Base-by-base conservation (phyloP, 176 grass and related monocot species). In the sorghum (Sorghum bicolor) region DNA sequence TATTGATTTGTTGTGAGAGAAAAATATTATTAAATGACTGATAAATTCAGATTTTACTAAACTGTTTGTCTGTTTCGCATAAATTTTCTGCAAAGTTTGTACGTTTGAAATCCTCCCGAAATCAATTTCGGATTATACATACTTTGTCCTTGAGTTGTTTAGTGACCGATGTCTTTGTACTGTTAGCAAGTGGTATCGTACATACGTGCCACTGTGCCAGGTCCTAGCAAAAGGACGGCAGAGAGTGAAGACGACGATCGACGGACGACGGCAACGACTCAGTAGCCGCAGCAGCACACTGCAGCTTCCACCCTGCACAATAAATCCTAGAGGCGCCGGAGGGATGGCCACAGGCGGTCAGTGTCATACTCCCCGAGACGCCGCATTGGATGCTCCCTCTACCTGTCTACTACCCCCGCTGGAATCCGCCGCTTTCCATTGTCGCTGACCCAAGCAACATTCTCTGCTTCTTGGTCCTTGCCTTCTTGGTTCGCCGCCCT, bases 321-420 rank as follows among this genome's bases (percentile, higher is more conserved):
- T 90, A 90, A 87, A 87, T 80, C 30, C 75, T 37, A 48, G 30
- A 68, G 26, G 12, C 47, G 44, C 76, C 76, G 45, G 77, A 78
- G 74, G 43, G 72, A 73, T 74, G 43, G 78, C 31, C 22, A 33
- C 79, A 61, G 72, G 61, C 17, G 38, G 37, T 34, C 77, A 40
- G 70, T 43, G 69, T 67, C 83, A 64, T 68, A 5, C 69, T 89
- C 71, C 78, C 66, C 72, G 79, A 86, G 83, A 55, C 82, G 61
- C 47, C 72, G 68, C 86, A 80, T 90, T 86, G 83, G 88, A 90
- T 90, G 79, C 88, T 40, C 19, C 20, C 62, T 44, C 43, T 3
- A 5, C 10, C 34, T 5, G 24, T 32, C 10, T 34, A 17, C 60
- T 9, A 5, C 63, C 6, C 14, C 8, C 44, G 31, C 36, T 66